Conservation (phyloP, 371 early-diverging fungal species). For the Rhizopus microsporus region DNA sequence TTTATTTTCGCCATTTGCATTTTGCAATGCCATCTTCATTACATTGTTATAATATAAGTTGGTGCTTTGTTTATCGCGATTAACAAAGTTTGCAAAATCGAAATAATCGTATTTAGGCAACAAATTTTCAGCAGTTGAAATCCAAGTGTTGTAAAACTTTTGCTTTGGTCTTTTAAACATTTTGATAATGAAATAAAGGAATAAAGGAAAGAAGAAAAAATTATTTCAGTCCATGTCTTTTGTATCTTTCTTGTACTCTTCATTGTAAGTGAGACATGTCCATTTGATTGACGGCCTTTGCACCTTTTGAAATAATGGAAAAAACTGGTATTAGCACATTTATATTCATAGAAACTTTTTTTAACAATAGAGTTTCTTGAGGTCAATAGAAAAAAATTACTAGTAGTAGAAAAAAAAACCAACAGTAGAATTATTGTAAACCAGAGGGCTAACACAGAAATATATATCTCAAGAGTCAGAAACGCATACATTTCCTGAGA, state of each 20-base stretch:
- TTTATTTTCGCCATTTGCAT: background rate
- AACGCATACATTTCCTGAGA: constrained; percentile 19
- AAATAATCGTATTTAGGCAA: constrained; percentile 3
- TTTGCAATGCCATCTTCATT: constrained; percentile 1
- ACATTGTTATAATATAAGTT: background rate
- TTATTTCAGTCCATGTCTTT: background rate
- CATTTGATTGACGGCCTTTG: too few relatives aligned
- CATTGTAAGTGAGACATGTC: too few relatives aligned
- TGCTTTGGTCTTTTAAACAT: constrained; percentile 1
- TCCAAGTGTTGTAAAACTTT: constrained; percentile 1
- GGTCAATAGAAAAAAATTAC: background rate
- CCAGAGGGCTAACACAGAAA: constrained; percentile 10
- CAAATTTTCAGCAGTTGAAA: constrained; percentile 2
- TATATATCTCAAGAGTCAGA: constrained; percentile 19
- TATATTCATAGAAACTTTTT: too few relatives aligned
- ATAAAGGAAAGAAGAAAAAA: constrained; percentile 1
- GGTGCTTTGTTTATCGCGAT: constrained; percentile 1
- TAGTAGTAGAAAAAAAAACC: too few relatives aligned
- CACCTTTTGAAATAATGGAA: too few relatives aligned
- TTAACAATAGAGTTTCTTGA: background rate
- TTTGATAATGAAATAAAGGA: background rate
- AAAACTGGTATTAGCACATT: too few relatives aligned
- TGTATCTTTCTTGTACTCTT: constrained; percentile 1
- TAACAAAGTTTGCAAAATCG: background rate
- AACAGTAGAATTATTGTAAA: constrained; percentile 6